Evolutionary conservation across 129 eudicot species (phyloP).

Genomic region (Smallanthus sonchifolius): DNA sequence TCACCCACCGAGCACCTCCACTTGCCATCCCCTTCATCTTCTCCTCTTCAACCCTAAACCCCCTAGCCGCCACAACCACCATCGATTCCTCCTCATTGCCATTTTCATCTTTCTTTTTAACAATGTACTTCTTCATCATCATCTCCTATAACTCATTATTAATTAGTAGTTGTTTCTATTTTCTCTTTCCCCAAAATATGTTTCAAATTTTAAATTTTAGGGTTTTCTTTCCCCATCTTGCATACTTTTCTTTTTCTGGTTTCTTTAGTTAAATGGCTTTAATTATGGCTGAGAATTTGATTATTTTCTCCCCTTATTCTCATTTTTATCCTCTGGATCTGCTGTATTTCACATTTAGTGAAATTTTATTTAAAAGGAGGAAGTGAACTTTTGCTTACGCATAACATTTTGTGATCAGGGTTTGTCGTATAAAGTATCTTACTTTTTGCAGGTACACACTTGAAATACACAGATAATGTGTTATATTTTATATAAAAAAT

Average conservation of each 20-base stretch:
- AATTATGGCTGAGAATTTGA: background rate
- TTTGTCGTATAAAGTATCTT: slow-evolving; percentile 15
- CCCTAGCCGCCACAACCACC: too few relatives aligned
- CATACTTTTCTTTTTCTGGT: background rate
- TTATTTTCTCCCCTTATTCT: background rate
- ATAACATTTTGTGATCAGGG: background rate
- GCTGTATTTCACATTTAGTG: background rate
- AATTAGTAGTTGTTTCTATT: background rate
- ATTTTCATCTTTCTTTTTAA: too few relatives aligned
- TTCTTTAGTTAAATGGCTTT: background rate
- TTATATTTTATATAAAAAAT: background rate
- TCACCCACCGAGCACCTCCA: too few relatives aligned
- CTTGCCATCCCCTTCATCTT: too few relatives aligned
- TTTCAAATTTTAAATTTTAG: slow-evolving; percentile 18
- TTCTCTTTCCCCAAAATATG: background rate
- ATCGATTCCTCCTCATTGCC: too few relatives aligned
- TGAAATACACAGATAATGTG: slow-evolving; percentile 2
- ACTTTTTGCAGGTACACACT: slow-evolving; percentile 18
- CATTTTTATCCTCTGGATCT: background rate
- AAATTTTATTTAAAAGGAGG: background rate
- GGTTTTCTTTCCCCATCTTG: slow-evolving; percentile 27
- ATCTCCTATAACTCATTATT: slow-evolving; percentile 23
- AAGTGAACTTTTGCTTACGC: background rate
- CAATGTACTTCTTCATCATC: slow-evolving; percentile 27
- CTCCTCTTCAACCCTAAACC: too few relatives aligned